Base-by-base conservation (phyloP, 2,329 filamentous ascomycete genomes). In the Dactylellina parvicollis region DNA sequence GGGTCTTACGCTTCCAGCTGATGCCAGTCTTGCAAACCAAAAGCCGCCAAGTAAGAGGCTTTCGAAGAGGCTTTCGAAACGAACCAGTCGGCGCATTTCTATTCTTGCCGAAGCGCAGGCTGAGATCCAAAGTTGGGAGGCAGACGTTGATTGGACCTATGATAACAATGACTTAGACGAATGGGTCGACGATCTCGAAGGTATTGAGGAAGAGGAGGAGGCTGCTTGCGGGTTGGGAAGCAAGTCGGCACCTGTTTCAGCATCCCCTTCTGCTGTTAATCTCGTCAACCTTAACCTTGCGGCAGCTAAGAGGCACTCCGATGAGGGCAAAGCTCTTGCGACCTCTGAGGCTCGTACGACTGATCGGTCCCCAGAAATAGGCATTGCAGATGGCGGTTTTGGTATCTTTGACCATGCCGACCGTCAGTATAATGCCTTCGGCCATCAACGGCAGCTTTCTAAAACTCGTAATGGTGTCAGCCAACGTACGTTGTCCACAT, bases 81-180 rank as follows among this genome's bases (percentile, higher is more conserved):
- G 56, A n/a, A 7, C 64, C 5, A 67, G 64, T 20, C 40, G 62
- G 14, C 59, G 64, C 16, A 32, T 67, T 20, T 69, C 70, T 2
- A 57, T 69, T 22, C 36, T 67, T 5, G 44, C 36, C 5, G 56
- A 74, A 10, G 55, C 40, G 4, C 47, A 62, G 4, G 55, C 62
- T 3, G 70, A 74, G 9, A 50, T 50, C 26, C 62, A 67, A 20
- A 67, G 36, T n/a, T 74, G 70, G 70, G 70, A 74, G 28, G 70
- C 61, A 3, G 70, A 69, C 14, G 69, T 74, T 12, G 70, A 74
- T 26, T 74, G 70, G 70, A 62, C 70, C 1, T 74, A 74, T 28
- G 70, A 69, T 20, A 62, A 74, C 18, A 60, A 62, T 32, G 70
- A 36, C 16, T 32, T 74, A 5, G 70, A 74, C n/a, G 70, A 62